Evolutionary conservation across 164 flowering plant species (phyloP).

Genomic region (Stephania cephalantha): DNA sequence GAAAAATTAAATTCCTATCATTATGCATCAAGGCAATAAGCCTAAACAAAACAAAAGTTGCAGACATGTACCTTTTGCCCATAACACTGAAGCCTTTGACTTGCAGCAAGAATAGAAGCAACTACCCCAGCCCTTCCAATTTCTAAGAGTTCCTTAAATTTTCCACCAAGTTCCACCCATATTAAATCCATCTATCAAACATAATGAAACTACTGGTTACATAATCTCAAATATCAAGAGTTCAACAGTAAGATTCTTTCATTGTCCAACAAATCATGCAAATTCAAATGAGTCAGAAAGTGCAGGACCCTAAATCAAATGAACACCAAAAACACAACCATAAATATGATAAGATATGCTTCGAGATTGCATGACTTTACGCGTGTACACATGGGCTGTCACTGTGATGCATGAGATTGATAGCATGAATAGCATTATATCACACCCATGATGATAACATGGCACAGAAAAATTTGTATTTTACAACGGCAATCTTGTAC

Average conservation of each 20-base stretch:
- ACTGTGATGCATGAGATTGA: conserved; percentile 53
- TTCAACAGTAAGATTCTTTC: not conserved
- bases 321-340: too few species aligned
- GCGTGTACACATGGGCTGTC: too few species aligned
- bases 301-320: too few species aligned
- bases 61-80: conserved; percentile 47
- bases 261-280: not conserved
- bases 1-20: not conserved
- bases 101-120: conserved; percentile 75
- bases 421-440: conserved; percentile 66
- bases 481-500: too few species aligned
- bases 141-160: conserved; percentile 63
- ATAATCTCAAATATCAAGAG: not conserved
- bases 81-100: conserved; percentile 59
- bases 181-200: conserved; percentile 52
- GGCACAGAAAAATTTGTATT: too few species aligned
- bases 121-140: conserved; percentile 81
- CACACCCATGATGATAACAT: conserved; percentile 22
- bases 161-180: conserved; percentile 73
- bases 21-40: not conserved
- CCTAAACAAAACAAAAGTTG: not conserved
- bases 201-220: not conserved
- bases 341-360: too few species aligned
- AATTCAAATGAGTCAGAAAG: not conserved
- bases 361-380: too few species aligned